Conservation (phyloP, 2,329 filamentous ascomycete species). For the Venturia aucupariae region DNA sequence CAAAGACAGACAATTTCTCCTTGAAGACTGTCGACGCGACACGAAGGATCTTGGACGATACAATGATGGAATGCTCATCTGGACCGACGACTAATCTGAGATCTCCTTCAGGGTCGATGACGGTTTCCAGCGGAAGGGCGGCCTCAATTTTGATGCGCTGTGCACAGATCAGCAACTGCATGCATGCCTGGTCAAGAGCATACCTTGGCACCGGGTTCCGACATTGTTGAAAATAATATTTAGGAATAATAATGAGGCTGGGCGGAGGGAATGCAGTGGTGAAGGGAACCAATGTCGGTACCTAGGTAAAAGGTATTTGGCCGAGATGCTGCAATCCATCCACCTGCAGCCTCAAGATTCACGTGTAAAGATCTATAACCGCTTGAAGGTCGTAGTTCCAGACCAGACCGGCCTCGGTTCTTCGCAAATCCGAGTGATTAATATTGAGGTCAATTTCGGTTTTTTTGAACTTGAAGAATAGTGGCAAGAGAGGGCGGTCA, state of each 20-base stretch:
- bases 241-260: neutral
- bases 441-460: too few species aligned
- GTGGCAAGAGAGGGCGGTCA: too few species aligned
- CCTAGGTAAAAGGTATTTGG: too few species aligned
- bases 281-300: too few species aligned
- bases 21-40: neutral
- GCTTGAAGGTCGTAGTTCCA: too few species aligned
- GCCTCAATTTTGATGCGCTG: neutral
- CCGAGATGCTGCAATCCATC: too few species aligned
- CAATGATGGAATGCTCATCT: neutral
- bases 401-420: too few species aligned
- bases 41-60: neutral
- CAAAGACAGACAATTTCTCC: neutral
- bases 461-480: too few species aligned
- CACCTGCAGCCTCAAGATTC: too few species aligned
- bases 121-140: neutral
- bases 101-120: slow-evolving; percentile 1
- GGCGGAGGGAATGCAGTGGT: neutral
- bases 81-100: neutral
- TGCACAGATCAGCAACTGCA: neutral
- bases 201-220: neutral
- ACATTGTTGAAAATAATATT: too few species aligned
- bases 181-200: neutral
- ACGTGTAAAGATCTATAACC: too few species aligned
- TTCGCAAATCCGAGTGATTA: too few species aligned